phyloP scores from a whole-genome alignment of 345 rosid genomes.

The Eucalyptus polybractea region DNA sequence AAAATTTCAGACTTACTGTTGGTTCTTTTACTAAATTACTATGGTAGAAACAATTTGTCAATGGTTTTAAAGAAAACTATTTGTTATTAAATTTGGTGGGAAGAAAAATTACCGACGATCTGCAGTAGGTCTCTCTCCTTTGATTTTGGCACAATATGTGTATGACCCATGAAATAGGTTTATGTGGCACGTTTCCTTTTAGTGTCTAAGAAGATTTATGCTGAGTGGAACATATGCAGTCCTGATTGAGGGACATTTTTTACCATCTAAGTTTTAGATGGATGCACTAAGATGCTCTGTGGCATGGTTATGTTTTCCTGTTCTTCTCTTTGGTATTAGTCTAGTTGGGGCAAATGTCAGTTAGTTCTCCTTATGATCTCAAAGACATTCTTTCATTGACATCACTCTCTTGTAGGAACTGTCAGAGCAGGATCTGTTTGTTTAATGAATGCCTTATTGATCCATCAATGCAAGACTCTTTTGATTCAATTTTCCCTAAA shows the following conservation, averaged over 20 bases:
- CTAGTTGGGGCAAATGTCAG: not conserved
- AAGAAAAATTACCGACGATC: not conserved
- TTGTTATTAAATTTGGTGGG: not conserved
- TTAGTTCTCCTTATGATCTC: not conserved
- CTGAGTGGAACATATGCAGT: not conserved
- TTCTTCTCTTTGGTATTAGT: not conserved
- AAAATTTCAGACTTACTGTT: not conserved
- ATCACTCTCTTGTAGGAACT: conserved; percentile 47
- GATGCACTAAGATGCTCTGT: not conserved
- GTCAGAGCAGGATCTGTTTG: conserved; percentile 75
- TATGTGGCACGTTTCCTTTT: not conserved
- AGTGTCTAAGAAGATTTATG: not conserved
- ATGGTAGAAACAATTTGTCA: not conserved
- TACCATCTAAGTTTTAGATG: not conserved
- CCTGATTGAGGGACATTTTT: not conserved
- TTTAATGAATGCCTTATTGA: not conserved
- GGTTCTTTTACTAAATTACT: not conserved
- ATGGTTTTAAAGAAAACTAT: not conserved
- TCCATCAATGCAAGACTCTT: not conserved
- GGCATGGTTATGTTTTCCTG: not conserved
- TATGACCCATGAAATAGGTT: not conserved
- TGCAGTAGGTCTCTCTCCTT: not conserved
- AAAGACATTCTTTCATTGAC: not conserved
- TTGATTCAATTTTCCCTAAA: conserved; percentile 49
- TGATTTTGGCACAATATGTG: not conserved